Evolutionary conservation across 2,329 filamentous ascomycete genomes (phyloP).

Genomic region (Fusarium equiseti): DNA sequence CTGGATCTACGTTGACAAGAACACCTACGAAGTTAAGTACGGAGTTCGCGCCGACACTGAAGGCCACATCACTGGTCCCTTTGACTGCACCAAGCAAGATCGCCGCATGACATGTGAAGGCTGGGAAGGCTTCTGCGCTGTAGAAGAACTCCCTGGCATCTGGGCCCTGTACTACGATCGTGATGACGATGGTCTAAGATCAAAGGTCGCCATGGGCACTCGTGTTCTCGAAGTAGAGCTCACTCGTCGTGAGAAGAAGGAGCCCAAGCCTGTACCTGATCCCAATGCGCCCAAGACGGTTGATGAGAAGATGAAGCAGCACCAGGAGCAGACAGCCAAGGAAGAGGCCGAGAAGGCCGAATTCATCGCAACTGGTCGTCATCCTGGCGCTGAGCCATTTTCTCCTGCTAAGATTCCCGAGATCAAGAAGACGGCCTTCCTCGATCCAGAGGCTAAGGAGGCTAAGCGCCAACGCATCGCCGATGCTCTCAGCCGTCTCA

Average conservation of each 20-base stretch:
- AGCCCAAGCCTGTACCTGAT: slow-evolving; percentile 44
- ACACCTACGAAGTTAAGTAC: slow-evolving; percentile 61
- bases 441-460: slow-evolving; percentile 25
- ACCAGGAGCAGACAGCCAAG: slow-evolving; percentile 41
- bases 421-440: slow-evolving; percentile 16
- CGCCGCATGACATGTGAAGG: slow-evolving; percentile 61
- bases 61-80: slow-evolving; percentile 60
- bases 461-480: slow-evolving; percentile 37
- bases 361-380: slow-evolving; percentile 37
- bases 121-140: slow-evolving; percentile 64
- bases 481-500: slow-evolving; percentile 40
- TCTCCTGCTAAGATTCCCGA: slow-evolving; percentile 7
- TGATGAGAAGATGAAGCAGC: slow-evolving; percentile 50
- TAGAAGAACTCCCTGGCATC: slow-evolving; percentile 56
- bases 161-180: slow-evolving; percentile 63
- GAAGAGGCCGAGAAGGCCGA: slow-evolving; percentile 41
- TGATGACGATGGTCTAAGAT: slow-evolving; percentile 59
- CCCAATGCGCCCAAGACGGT: slow-evolving; percentile 37
- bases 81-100: slow-evolving; percentile 66
- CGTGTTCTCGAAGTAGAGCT: slow-evolving; percentile 68
- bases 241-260: slow-evolving; percentile 61
- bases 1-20: slow-evolving; percentile 62
- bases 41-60: slow-evolving; percentile 59
- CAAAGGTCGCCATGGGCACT: slow-evolving; percentile 60
- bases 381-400: slow-evolving; percentile 30